A percentile compares a stretch with the other conserved stretches of the same genome.
phyloP scores from a whole-genome alignment of 768 basidiomycete species.

The Pisolithus microcarpus region DNA sequence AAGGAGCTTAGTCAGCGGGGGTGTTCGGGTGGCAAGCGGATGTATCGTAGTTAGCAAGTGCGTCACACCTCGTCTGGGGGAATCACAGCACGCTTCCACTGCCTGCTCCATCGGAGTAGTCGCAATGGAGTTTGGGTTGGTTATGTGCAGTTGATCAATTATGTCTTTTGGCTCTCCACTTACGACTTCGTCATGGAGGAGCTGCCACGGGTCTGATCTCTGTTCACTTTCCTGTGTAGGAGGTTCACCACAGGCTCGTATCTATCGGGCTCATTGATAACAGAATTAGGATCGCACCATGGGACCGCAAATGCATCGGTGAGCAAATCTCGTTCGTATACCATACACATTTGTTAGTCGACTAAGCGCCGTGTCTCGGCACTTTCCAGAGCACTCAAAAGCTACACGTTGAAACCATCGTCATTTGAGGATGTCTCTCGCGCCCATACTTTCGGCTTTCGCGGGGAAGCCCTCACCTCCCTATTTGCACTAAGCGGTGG shows the following conservation, averaged over 20 bases:
- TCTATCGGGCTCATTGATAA: slow-evolving; percentile 52
- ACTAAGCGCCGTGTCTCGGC: not conserved
- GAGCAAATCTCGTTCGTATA: slow-evolving; percentile 14
- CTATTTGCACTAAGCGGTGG: slow-evolving; percentile 85
- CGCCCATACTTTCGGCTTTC: slow-evolving; percentile 84
- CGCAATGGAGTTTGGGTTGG: too few relatives aligned
- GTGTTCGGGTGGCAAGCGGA: not conserved
- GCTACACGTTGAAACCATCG: slow-evolving; percentile 86
- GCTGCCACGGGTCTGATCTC: not conserved
- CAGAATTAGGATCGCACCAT: slow-evolving; percentile 73
- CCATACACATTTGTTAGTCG: not conserved
- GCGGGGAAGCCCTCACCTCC: slow-evolving; percentile 93
- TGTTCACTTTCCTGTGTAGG: slow-evolving; percentile 32
- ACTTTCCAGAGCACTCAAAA: slow-evolving; percentile 61
- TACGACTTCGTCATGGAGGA: too few relatives aligned
- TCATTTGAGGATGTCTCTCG: slow-evolving; percentile 65
- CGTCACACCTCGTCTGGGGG: too few relatives aligned
- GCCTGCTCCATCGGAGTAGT: too few relatives aligned
- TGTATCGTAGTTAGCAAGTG: too few relatives aligned
- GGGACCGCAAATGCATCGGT: slow-evolving; percentile 79
- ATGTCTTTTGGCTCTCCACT: too few relatives aligned
- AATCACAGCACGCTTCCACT: too few relatives aligned
- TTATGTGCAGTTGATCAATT: too few relatives aligned
- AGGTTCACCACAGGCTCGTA: slow-evolving; percentile 56
- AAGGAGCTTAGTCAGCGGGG: too few relatives aligned